Percentiles rank a stretch among this genome's conserved stretches.
Evolutionary conservation across 208 protist genomes (phyloP).

Genomic region (Leishmania mexicana): DNA sequence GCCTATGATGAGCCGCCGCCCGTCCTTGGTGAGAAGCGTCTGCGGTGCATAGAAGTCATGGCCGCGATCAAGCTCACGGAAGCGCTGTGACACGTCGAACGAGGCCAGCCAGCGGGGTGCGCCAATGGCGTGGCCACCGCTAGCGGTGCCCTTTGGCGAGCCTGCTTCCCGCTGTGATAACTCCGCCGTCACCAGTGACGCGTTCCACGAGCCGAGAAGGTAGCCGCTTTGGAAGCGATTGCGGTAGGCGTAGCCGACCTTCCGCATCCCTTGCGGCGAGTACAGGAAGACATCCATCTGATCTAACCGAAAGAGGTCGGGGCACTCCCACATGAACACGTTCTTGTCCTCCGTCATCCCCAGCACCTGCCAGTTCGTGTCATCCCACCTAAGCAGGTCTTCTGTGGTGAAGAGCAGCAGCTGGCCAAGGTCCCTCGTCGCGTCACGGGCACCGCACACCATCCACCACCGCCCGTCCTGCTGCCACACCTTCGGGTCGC

Average conservation of each 20-base stretch:
- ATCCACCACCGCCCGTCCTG: conserved; percentile 43
- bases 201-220: neutral
- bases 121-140: too few relatives aligned
- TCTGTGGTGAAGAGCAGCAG: conserved; percentile 36
- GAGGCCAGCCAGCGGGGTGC: conserved; percentile 2
- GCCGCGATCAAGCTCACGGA: conserved; percentile 40
- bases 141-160: too few relatives aligned
- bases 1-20: conserved; percentile 28
- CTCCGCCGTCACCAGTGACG: too few relatives aligned
- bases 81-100: conserved; percentile 29
- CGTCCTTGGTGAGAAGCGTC: conserved; percentile 35
- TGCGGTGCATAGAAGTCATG: conserved; percentile 51
- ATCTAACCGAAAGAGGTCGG: conserved; percentile 26
- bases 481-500: conserved; percentile 48
- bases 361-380: conserved; percentile 28
- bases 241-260: conserved; percentile 23
- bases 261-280: conserved; percentile 35
- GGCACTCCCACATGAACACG: conserved; percentile 19
- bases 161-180: too few relatives aligned
- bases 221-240: conserved; percentile 43
- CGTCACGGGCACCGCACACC: conserved; percentile 40
- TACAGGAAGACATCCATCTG: conserved; percentile 12
- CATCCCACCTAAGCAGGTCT: conserved; percentile 31
- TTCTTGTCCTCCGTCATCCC: conserved; percentile 36
- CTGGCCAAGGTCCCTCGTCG: conserved; percentile 34